Base-by-base conservation (phyloP, 2,329 filamentous ascomycete species). In the Ramichloridium luteum region DNA sequence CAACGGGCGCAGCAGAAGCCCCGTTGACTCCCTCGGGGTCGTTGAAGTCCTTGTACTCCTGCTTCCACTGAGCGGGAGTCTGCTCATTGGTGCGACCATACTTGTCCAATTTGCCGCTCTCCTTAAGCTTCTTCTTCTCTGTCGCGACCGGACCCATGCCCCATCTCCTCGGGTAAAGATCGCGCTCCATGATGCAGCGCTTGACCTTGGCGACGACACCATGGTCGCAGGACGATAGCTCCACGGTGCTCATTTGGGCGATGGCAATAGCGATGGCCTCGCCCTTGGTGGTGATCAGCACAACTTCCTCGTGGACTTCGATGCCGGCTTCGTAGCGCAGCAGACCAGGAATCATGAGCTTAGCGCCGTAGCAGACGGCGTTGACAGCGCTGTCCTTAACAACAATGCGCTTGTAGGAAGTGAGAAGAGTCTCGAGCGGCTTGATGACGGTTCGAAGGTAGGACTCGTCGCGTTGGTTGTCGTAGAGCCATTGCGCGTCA, bases 81-180 rank as follows among this genome's bases (percentile, higher is more conserved):
- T 77, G 75, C 58, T 94, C 88, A 60, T 96, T 98, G 49, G 81
- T 62, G 37, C 86, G 79, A 46, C 90, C 90, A 50, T 76, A 96
- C 77, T 98, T 98, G 69, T 98, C 90, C 38, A 98, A 79, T 66
- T 94, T 93, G 60, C 90, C 90, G 47, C 84, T 81, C 32, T 86
- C 83, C 76, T 96, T 96, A 69, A 98, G 77, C 75, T 96, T 94
- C 80, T 98, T 98, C 77, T 98, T 98, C 72, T 96, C 85, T 29
- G 80, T 65, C 30, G 90, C 90, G 38, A 88, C 78, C 32, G 90
- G 88, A 40, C 90, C 90, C 55, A 96, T 74, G 46, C 90, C 90
- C 90, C 90, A 98, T 68, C 88, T 72, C 58, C 85, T 74, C 43
- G 90, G 90, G 72, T 98, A 98, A 37, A 96, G 71, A 58, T 96